Conservation (phyloP, 805 yeast genomes). For the Teunomyces lycoperdinae region DNA sequence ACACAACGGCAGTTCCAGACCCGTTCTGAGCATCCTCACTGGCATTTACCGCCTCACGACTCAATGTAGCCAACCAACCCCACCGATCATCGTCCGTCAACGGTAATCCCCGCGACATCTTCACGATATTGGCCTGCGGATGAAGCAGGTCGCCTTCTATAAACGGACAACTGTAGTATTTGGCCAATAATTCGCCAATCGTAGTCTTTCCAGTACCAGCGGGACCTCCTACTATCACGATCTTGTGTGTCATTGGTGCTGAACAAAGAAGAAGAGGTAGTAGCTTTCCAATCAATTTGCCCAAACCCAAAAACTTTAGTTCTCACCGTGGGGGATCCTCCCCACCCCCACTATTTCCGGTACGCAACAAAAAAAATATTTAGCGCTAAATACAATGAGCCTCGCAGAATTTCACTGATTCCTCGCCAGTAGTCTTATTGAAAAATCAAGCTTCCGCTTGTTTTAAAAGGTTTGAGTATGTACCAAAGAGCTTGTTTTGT, state of each 20-base stretch:
- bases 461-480: no score
- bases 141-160: constrained; percentile 87
- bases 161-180: constrained; percentile 49
- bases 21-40: constrained; percentile 14
- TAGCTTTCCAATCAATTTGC: no score
- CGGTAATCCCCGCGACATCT: constrained; percentile 82
- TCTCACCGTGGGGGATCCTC: no score
- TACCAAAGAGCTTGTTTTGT: no score
- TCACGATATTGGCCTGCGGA: constrained; percentile 65
- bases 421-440: no score
- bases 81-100: constrained; percentile 87
- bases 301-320: not conserved
- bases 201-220: constrained; percentile 96
- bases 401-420: no score
- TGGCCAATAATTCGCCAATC: constrained; percentile 53
- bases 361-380: no score
- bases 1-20: constrained; percentile 47
- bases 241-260: constrained; percentile 16
- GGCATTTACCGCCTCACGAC: constrained; percentile 41
- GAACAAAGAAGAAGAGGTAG: no score
- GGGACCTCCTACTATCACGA: constrained; percentile 84
- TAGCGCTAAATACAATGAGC: no score
- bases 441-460: no score
- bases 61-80: constrained; percentile 74
- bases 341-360: no score